phyloP scores from a whole-genome alignment of 2,329 filamentous ascomycete species.

The Fusarium chlamydosporum region DNA sequence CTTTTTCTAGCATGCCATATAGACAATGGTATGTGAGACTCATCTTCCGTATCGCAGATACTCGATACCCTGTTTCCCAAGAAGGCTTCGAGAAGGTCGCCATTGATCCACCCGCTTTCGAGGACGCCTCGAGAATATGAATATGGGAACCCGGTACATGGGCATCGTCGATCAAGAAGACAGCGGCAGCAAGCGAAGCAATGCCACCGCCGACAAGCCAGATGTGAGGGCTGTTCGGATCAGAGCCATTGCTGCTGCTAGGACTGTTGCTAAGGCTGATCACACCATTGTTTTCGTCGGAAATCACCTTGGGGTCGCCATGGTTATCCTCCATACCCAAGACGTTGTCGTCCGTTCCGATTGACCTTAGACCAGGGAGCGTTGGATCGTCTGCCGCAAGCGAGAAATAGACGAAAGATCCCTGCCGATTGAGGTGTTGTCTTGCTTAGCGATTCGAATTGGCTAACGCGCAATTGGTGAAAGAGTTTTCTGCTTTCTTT shows the following conservation, averaged over 20 bases:
- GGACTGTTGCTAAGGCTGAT: constrained; percentile 35
- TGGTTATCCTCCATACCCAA: constrained; percentile 29
- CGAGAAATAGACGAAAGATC: constrained; percentile 29
- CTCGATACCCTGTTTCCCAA: constrained; percentile 48
- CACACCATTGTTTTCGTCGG: constrained; percentile 10
- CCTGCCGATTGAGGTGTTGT: constrained; percentile 27
- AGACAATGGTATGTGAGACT: constrained; percentile 49
- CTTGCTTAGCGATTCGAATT: constrained; percentile 21
- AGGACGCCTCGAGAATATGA: constrained; percentile 48
- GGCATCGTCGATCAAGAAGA: constrained; percentile 48
- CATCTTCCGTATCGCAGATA: constrained; percentile 49
- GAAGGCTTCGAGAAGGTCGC: constrained; percentile 43
- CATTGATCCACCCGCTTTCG: constrained; percentile 47
- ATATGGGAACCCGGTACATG: constrained; percentile 47
- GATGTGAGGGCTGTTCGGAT: constrained; percentile 34
- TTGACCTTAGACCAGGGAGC: constrained; percentile 28
- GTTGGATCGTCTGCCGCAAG: constrained; percentile 33
- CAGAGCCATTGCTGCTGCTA: constrained; percentile 33
- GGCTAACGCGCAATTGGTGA: constrained; percentile 13
- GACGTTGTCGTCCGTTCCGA: constrained; percentile 10
- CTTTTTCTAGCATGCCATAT: constrained; percentile 48
- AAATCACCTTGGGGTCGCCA: background rate
- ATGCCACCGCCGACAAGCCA: constrained; percentile 51
- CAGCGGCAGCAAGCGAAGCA: constrained; percentile 47
- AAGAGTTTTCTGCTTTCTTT: constrained; percentile 19